These are phyloP conservation scores for Moesziomyces antarcticus DNA, from an alignment of 1,284 basidiomycete species.

Conservation along the genomic window DNA sequence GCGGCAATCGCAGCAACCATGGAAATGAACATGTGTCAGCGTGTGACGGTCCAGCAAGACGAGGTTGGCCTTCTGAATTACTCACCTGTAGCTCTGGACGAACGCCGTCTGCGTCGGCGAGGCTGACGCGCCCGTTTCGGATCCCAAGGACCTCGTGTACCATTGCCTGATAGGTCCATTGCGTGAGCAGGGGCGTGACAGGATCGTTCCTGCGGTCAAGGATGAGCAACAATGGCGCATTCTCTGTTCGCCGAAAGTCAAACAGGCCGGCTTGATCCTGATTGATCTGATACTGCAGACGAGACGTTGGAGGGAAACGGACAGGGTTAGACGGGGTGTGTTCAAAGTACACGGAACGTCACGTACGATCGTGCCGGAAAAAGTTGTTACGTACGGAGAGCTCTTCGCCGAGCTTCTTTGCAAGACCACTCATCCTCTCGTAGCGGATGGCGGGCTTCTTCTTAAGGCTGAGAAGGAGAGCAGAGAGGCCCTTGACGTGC, in stretches of 20 bases:
- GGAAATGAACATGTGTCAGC: not conserved
- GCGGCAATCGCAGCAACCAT: constrained; percentile 2
- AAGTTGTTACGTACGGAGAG: constrained; percentile 74
- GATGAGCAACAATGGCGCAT: constrained; percentile 72
- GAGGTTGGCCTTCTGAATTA: not conserved
- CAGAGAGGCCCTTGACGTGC: constrained; percentile 83
- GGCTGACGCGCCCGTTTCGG: constrained; percentile 89
- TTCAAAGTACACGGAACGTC: too few relatives aligned
- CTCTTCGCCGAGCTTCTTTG: constrained; percentile 87
- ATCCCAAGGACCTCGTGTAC: constrained; percentile 96
- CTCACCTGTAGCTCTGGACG: constrained; percentile 80
- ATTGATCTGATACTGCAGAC: constrained; percentile 66
- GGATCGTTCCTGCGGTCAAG: constrained; percentile 94
- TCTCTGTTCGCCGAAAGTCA: constrained; percentile 72
- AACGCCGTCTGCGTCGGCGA: constrained; percentile 86
- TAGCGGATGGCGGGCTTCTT: constrained; percentile 95
- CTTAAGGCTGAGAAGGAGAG: constrained; percentile 90
- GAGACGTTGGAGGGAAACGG: not conserved
- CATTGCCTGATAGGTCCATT: constrained; percentile 99
- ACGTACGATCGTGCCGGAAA: too few relatives aligned
- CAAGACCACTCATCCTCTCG: constrained; percentile 91
- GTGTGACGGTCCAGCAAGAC: too few relatives aligned
- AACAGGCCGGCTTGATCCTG: constrained; percentile 68
- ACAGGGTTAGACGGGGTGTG: not conserved
- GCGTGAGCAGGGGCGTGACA: constrained; percentile 94